Conservation (phyloP, 2,329 filamentous ascomycete genomes). For the Alternaria tenuissima region DNA sequence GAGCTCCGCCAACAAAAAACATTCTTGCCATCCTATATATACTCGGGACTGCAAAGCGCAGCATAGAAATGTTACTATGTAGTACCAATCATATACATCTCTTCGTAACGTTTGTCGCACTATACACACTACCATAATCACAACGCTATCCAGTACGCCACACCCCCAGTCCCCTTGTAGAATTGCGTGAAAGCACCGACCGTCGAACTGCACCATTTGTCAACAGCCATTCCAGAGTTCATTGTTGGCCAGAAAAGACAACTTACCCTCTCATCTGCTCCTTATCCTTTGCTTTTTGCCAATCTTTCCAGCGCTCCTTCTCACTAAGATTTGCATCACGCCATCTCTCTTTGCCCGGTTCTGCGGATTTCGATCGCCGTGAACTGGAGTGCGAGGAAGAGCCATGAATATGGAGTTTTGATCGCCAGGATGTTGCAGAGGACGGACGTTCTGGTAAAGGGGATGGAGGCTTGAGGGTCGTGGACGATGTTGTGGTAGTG, state of each 20-base stretch:
- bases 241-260: not conserved
- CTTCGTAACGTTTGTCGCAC: too few relatives aligned
- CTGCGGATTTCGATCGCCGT: not conserved
- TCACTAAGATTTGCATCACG: constrained; percentile 32
- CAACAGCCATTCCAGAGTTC: not conserved
- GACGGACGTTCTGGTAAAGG: not conserved
- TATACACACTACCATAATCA: not conserved
- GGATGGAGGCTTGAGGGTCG: not conserved
- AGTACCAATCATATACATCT: too few relatives aligned
- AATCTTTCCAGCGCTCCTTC: constrained; percentile 38
- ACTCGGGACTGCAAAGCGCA: too few relatives aligned
- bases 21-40: too few relatives aligned
- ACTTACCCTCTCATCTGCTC: constrained; percentile 25
- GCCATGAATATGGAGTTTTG: constrained; percentile 14
- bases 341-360: constrained; percentile 32
- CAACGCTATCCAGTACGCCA: not conserved
- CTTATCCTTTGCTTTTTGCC: constrained; percentile 37
- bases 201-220: constrained; percentile 15
- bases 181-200: constrained; percentile 16
- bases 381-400: not conserved
- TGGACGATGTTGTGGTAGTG: not conserved
- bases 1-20: too few relatives aligned
- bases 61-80: too few relatives aligned
- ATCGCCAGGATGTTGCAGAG: constrained; percentile 14
- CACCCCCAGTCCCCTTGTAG: not conserved